Percentiles rank a stretch among this genome's conserved stretches.
phyloP scores from a whole-genome alignment of 1,284 basidiomycete species.

The Rugosomyces carneus region DNA sequence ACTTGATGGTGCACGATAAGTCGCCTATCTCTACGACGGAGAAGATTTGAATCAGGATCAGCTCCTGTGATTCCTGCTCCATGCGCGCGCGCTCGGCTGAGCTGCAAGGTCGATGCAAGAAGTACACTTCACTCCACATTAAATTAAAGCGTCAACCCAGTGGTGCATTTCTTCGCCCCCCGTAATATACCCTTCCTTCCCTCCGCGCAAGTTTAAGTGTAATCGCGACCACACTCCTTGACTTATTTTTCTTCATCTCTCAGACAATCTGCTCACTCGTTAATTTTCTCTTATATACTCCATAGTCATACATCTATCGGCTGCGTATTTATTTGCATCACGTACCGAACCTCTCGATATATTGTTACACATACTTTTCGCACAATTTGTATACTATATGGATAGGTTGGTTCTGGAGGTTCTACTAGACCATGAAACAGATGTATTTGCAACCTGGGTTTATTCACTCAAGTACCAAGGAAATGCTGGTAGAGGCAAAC shows the following conservation, averaged over 20 bases:
- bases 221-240: constrained; percentile 5
- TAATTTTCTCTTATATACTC: background rate
- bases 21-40: background rate
- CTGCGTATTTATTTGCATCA: constrained; percentile 1
- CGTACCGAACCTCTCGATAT: constrained; percentile 1
- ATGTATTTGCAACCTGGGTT: too few species aligned
- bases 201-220: constrained; percentile 9
- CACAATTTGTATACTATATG: background rate
- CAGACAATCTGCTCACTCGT: background rate
- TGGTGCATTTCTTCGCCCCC: background rate
- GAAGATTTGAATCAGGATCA: background rate
- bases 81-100: background rate
- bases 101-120: background rate
- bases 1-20: constrained; percentile 70
- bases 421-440: background rate
- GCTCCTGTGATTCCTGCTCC: background rate
- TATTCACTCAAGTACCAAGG: too few species aligned
- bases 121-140: background rate
- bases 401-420: background rate
- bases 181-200: constrained; percentile 12
- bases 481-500: background rate
- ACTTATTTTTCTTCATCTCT: constrained; percentile 1
- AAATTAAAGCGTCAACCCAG: background rate
- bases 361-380: background rate
- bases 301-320: constrained; percentile 2